A percentile compares a stretch with the other conserved stretches of the same genome.
Evolutionary conservation across 148 eudicot genomes (phyloP).

Genomic region (Chenopodium formosanum): DNA sequence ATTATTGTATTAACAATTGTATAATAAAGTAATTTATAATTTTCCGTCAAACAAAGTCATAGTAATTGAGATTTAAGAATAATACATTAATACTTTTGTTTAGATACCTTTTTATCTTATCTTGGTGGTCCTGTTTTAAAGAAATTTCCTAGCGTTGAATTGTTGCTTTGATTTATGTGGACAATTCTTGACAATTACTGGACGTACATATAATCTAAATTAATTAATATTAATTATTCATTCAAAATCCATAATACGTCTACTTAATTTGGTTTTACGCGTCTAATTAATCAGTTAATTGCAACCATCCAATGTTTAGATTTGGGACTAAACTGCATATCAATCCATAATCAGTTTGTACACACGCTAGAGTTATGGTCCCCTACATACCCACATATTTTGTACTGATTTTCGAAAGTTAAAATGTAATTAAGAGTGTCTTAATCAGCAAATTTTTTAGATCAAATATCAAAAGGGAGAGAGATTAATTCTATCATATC

Average conservation of each 20-base stretch:
- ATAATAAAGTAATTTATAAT: too few species aligned
- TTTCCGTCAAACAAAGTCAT: too few species aligned
- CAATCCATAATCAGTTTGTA: background rate
- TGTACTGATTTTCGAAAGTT: background rate
- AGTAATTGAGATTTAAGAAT: too few species aligned
- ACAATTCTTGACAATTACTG: conserved; percentile 6
- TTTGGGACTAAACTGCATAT: background rate
- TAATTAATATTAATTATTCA: background rate
- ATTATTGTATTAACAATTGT: too few species aligned
- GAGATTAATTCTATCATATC: background rate
- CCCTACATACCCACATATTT: background rate
- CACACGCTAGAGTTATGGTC: conserved; percentile 3
- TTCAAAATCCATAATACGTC: conserved; percentile 10
- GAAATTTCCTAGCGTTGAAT: background rate
- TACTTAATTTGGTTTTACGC: background rate
- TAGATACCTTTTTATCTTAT: background rate
- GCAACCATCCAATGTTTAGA: background rate
- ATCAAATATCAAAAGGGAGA: background rate
- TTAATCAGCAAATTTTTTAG: background rate
- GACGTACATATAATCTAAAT: conserved; percentile 8
- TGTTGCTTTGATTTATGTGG: background rate
- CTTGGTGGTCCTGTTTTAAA: background rate
- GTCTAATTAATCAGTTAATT: background rate
- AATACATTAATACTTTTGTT: too few species aligned
- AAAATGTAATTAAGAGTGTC: background rate